Evolutionary conservation across 2,329 filamentous ascomycete genomes (phyloP), one percentile per base, ranked within the genome.

Genomic region (Cordyceps tenuipes): DNA sequence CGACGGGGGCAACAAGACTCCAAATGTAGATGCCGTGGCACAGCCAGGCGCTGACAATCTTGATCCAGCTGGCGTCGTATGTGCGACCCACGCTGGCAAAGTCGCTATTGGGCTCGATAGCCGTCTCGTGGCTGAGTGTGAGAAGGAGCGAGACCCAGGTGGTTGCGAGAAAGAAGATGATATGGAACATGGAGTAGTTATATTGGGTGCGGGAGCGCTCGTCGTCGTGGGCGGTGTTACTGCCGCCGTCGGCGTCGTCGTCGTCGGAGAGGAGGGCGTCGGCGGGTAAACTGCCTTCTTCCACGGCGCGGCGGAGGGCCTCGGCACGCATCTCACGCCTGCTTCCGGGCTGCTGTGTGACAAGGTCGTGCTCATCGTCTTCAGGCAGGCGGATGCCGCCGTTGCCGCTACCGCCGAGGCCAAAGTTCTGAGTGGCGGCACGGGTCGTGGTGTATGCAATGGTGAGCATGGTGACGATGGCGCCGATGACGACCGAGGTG

Each of bases 41-140:
- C 59, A 94, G 87, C 94, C 94, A 99, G 19, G 93, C 87, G 74
- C 92, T 96, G 58, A 97, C 86, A 73, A 99, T 97, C 84, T 99
- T 99, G 67, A 97, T 91, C 94, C 95, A 99, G 70, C 91, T 96
- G 36, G 94, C 94, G 83, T 91, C 96, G 75, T 97, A 96, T 5
- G 93, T 97, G 62, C 94, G 82, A 21, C 94, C 94, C 4, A 99
- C 93, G 0, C 93, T 90, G 2, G 91, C 90, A 73, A 99, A 97
- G 69, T 92, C 87, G 53, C 84, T 81, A 41, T 71, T 56, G n/a
- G 50, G 39, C 59, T 82, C 81, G 50, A 85, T 84, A 47, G 78
- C 76, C 63, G 85, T 81, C 9, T 88, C 83, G 65, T 89, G 84
- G 68, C 90, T 89, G 77, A 92, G 89, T 12, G 79, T 81, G 39